A percentile compares a stretch with the other conserved stretches of the same genome.
Conservation (phyloP, 441 rosid genomes). For the Geranium incanum region DNA sequence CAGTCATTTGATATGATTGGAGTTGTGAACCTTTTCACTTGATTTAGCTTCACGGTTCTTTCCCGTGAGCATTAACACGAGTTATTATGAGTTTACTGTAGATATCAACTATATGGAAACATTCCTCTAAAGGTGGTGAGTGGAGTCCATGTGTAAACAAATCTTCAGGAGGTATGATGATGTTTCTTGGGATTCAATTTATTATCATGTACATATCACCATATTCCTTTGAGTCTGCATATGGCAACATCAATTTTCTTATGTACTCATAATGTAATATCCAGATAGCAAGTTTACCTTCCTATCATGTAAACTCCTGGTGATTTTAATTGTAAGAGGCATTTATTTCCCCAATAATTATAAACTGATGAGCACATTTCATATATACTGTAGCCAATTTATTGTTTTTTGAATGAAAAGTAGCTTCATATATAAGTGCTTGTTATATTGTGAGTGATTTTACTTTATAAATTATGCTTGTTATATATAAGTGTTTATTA, state of each 20-base stretch:
- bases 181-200: slow-evolving; percentile 5
- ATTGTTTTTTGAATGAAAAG: too few relatives aligned
- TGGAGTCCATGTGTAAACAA: slow-evolving; percentile 76
- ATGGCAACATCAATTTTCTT: neutral
- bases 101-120: slow-evolving; percentile 89
- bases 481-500: neutral
- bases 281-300: neutral
- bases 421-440: neutral
- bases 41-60: neutral
- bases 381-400: too few relatives aligned
- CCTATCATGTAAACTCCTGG: neutral
- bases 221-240: neutral
- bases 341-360: too few relatives aligned
- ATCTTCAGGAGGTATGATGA: slow-evolving; percentile 59
- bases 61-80: neutral
- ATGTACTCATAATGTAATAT: neutral
- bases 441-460: neutral
- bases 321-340: too few relatives aligned
- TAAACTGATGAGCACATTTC: too few relatives aligned
- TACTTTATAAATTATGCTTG: neutral
- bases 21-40: neutral
- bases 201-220: neutral
- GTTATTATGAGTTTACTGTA: slow-evolving; percentile 26
- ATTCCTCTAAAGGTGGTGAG: slow-evolving; percentile 57
- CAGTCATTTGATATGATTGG: neutral